phyloP scores from a whole-genome alignment of 331 rosid genomes.

The Pyrus hybrid region DNA sequence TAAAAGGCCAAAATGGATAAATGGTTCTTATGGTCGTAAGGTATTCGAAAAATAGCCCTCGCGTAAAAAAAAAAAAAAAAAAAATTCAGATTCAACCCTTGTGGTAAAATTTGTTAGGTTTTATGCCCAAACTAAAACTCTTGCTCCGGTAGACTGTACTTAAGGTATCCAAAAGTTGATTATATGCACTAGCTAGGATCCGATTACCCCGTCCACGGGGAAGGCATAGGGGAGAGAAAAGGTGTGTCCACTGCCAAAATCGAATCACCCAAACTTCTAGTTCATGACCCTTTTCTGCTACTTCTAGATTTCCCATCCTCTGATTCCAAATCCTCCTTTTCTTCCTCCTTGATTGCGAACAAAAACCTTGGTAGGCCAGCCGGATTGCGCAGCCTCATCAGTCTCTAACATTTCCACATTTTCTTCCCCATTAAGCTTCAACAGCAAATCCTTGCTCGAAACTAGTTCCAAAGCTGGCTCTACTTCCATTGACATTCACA shows the following conservation, averaged over 20 bases:
- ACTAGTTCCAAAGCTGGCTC: constrained; percentile 40
- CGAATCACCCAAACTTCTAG: constrained; percentile 65
- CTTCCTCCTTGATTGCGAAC: constrained; percentile 82
- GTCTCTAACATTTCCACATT: constrained; percentile 50
- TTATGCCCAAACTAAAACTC: too few relatives aligned
- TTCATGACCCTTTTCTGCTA: constrained; percentile 51
- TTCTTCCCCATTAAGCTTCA: constrained; percentile 48
- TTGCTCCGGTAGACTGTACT: too few relatives aligned
- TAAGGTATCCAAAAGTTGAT: too few relatives aligned
- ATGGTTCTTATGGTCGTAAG: too few relatives aligned
- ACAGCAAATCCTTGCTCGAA: constrained; percentile 28
- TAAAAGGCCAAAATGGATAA: too few relatives aligned
- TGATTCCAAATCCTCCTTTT: constrained; percentile 78
- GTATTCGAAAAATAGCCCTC: too few relatives aligned
- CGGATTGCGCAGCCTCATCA: constrained; percentile 77
- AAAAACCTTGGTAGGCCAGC: constrained; percentile 87
- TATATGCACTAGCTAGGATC: too few relatives aligned
- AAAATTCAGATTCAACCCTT: too few relatives aligned
- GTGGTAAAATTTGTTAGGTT: too few relatives aligned
- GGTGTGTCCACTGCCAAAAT: constrained; percentile 38
- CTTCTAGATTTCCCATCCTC: constrained; percentile 59
- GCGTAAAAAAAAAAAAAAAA: too few relatives aligned
- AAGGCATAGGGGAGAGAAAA: constrained; percentile 42
- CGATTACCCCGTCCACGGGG: constrained; percentile 16
- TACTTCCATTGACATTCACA: not conserved